phyloP scores from a whole-genome alignment of 2,329 filamentous ascomycete species.

The Hypoxylon sp. region DNA sequence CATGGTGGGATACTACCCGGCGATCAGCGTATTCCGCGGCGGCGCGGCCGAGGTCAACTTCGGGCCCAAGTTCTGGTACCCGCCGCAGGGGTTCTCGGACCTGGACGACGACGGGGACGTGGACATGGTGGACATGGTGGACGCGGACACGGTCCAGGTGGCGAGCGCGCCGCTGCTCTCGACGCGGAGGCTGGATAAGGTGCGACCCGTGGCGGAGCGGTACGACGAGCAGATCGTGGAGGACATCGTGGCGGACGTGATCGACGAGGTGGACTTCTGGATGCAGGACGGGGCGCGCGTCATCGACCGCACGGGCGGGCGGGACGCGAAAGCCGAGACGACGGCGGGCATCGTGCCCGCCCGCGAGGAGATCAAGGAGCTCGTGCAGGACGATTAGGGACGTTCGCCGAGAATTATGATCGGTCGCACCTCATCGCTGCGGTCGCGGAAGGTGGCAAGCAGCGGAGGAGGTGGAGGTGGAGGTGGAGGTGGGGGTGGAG shows the following conservation, averaged over 20 bases:
- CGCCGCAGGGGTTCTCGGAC: slow-evolving; percentile 70
- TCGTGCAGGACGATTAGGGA: slow-evolving; percentile 70
- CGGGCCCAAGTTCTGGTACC: slow-evolving; percentile 91
- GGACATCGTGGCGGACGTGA: slow-evolving; percentile 90
- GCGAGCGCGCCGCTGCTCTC: slow-evolving; percentile 13
- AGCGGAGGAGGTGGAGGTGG: no score
- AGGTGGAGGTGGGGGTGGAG: no score
- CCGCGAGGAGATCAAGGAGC: slow-evolving; percentile 71
- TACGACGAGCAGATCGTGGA: slow-evolving; percentile 95
- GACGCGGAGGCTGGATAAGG: slow-evolving; percentile 43
- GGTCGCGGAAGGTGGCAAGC: neutral
- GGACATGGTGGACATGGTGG: slow-evolving; percentile 57
- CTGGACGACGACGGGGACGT: slow-evolving; percentile 55
- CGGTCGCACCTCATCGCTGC: neutral
- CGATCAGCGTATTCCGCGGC: slow-evolving; percentile 90
- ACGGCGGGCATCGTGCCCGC: slow-evolving; percentile 58
- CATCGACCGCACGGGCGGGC: slow-evolving; percentile 58
- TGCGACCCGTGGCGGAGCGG: slow-evolving; percentile 77
- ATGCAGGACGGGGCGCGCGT: slow-evolving; percentile 72
- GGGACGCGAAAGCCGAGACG: slow-evolving; percentile 58
- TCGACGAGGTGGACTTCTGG: slow-evolving; percentile 95
- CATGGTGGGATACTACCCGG: slow-evolving; percentile 94
- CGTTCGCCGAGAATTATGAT: neutral
- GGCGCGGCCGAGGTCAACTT: slow-evolving; percentile 95
- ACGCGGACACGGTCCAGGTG: slow-evolving; percentile 24